Conservation (phyloP, 768 basidiomycete species). For the Boletus pseudo-olivaceus region DNA sequence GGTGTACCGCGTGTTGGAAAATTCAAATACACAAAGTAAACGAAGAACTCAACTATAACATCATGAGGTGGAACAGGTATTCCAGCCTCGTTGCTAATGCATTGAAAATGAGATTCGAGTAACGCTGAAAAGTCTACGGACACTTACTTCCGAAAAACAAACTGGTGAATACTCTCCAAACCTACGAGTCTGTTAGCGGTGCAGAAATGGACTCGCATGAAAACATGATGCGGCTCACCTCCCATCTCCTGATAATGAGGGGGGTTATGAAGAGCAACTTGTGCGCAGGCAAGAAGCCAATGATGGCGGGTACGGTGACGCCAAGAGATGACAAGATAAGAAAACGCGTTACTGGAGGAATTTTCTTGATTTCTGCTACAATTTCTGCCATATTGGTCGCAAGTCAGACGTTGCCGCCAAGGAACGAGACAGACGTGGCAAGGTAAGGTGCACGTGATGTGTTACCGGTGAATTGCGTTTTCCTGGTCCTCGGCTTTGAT, state of each 20-base stretch:
- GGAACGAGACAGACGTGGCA: neutral
- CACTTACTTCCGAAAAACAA: slow-evolving; percentile 67
- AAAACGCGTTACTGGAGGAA: slow-evolving; percentile 80
- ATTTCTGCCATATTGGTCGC: slow-evolving; percentile 42
- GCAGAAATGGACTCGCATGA: neutral
- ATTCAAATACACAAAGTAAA: neutral
- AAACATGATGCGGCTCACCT: slow-evolving; percentile 41
- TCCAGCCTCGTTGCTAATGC: slow-evolving; percentile 27
- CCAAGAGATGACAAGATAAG: slow-evolving; percentile 57
- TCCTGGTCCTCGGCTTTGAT: too few species aligned
- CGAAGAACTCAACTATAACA: slow-evolving; percentile 38
- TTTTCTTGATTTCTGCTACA: slow-evolving; percentile 66
- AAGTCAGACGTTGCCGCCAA: neutral
- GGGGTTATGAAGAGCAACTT: slow-evolving; percentile 50
- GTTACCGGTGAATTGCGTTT: too few species aligned
- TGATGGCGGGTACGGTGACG: slow-evolving; percentile 55
- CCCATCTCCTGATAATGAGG: slow-evolving; percentile 42
- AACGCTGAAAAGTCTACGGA: neutral
- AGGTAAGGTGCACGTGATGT: slow-evolving; percentile 5
- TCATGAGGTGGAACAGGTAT: slow-evolving; percentile 41
- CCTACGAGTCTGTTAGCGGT: slow-evolving; percentile 34
- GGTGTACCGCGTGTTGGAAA: neutral
- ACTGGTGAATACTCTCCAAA: slow-evolving; percentile 72
- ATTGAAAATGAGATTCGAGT: neutral
- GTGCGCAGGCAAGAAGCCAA: slow-evolving; percentile 52